phyloP scores from a whole-genome alignment of 2,329 filamentous ascomycete species.

The Cladosporium velox region DNA sequence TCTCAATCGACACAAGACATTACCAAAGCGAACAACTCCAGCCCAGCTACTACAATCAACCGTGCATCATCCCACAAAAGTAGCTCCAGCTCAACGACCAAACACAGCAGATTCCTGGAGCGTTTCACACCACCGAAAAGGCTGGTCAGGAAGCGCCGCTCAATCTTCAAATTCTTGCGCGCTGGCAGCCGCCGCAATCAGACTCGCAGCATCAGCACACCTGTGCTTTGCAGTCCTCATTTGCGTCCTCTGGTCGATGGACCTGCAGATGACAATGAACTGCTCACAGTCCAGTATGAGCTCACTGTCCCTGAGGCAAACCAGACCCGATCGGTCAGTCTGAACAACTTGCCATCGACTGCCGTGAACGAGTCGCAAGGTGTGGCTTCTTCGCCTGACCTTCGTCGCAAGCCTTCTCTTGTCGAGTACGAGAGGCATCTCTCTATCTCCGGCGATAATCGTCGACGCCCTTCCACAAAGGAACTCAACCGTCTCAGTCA shows the following conservation, averaged over 20 bases:
- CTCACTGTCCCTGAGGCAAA: constrained; percentile 16
- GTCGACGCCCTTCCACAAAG: constrained; percentile 30
- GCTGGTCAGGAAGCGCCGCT: constrained; percentile 32
- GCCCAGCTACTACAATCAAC: neutral
- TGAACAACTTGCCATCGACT: constrained; percentile 20
- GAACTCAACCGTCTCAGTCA: constrained; percentile 27
- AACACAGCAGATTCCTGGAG: constrained; percentile 27
- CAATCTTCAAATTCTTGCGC: constrained; percentile 34
- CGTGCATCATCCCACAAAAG: constrained; percentile 24
- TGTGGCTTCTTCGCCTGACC: constrained; percentile 14
- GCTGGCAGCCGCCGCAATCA: constrained; percentile 29
- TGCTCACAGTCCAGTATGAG: constrained; percentile 31
- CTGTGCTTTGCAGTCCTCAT: constrained; percentile 24
- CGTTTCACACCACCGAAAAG: constrained; percentile 30
- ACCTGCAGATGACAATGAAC: constrained; percentile 26
- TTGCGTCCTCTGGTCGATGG: constrained; percentile 27
- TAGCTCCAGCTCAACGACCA: constrained; percentile 28
- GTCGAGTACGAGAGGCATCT: constrained; percentile 35
- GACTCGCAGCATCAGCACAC: constrained; percentile 31
- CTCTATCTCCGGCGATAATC: constrained; percentile 32
- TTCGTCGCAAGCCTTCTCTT: constrained; percentile 22
- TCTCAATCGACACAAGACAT: no score
- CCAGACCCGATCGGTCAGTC: constrained; percentile 24
- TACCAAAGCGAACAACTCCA: neutral
- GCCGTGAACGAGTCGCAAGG: neutral